Base-by-base conservation (phyloP, 176 grass and related monocot genomes). In the Canna indica region DNA sequence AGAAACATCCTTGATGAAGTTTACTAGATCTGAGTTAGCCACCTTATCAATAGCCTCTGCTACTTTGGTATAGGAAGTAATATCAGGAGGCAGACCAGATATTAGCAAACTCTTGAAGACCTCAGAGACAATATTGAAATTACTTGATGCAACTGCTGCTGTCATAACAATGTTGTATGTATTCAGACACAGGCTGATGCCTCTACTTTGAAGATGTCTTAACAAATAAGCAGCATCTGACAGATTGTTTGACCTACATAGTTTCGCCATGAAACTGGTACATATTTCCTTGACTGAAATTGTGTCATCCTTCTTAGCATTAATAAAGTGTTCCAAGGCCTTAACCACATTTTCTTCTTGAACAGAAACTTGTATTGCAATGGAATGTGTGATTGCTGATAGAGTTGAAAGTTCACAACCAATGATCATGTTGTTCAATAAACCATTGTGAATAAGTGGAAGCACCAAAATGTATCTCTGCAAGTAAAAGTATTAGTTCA, bases 41-140 rank as follows among this genome's bases (percentile, higher is more conserved):
- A 87, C 32, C 61, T 75, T 76, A 58, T 85, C 72, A 22, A 97
- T 68, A 82, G 80, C 80, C 76, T 81, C 81, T n/a, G 88, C 79
- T 74, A 97, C 86, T 79, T 78, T 73, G 20, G 14, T 32, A 54
- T 97, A 90, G 31, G 94, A 90, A 71, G 71, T 87, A 57, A 62
- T 62, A 79, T 97, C 80, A 33, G 82, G 94, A 74, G 78, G 58
- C 15, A 82, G 34, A 64, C 68, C 82, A 64, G 88, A 97, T 71
- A 90, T 75, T 29, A 97, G 75, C 63, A 97, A 68, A 76, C 54
- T 85, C 53, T 79, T 97, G 89, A 97, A 97, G n/a, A 82, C 77
- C 64, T 96, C 76, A 28, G 79, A 50, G 58, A 85, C 90, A 54
- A 85, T 59, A 68, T 35, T n/a, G 58, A 90, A 95, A 71, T 57